phyloP scores from a whole-genome alignment of 1,284 basidiomycete genomes.

The Cutaneotrichosporon mucoides region DNA sequence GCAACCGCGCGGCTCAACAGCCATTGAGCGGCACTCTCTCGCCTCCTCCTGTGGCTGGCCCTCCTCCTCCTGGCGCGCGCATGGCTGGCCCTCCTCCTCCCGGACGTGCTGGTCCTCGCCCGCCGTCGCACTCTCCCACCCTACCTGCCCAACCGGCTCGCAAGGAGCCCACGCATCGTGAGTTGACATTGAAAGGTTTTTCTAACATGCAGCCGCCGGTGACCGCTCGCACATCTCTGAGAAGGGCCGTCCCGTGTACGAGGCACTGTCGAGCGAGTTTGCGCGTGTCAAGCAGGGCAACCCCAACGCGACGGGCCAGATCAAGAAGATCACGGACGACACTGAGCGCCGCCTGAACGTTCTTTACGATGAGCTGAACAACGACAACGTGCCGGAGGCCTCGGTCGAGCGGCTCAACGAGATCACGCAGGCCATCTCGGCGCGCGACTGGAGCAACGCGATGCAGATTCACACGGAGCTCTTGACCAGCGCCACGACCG shows the following conservation, averaged over 20 bases:
- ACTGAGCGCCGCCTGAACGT: constrained; percentile 80
- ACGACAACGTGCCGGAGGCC: constrained; percentile 71
- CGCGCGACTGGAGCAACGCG: constrained; percentile 65
- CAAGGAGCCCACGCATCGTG: not conserved
- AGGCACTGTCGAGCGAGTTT: constrained; percentile 61
- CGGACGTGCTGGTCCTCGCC: constrained; percentile 31
- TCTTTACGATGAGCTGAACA: constrained; percentile 87
- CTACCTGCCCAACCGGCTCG: constrained; percentile 20
- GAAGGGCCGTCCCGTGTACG: constrained; percentile 62
- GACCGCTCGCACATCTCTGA: constrained; percentile 88
- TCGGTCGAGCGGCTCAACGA: constrained; percentile 66
- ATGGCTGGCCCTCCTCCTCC: constrained; percentile 34
- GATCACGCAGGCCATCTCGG: constrained; percentile 67
- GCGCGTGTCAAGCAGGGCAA: constrained; percentile 62
- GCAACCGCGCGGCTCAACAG: constrained; percentile 19
- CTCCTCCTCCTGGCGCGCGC: constrained; percentile 25
- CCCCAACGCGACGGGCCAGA: constrained; percentile 51
- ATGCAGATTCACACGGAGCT: constrained; percentile 74
- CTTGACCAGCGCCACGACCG: constrained; percentile 69
- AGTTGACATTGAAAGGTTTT: not conserved
- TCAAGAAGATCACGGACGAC: constrained; percentile 82
- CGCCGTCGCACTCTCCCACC: constrained; percentile 26
- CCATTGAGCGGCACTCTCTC: constrained; percentile 12
- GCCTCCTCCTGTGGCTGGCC: constrained; percentile 25
- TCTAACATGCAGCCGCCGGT: constrained; percentile 62